These are phyloP conservation scores for Sporobolomyces pararoseus DNA, from an alignment of 768 basidiomycete species.

Conservation along the genomic window DNA sequence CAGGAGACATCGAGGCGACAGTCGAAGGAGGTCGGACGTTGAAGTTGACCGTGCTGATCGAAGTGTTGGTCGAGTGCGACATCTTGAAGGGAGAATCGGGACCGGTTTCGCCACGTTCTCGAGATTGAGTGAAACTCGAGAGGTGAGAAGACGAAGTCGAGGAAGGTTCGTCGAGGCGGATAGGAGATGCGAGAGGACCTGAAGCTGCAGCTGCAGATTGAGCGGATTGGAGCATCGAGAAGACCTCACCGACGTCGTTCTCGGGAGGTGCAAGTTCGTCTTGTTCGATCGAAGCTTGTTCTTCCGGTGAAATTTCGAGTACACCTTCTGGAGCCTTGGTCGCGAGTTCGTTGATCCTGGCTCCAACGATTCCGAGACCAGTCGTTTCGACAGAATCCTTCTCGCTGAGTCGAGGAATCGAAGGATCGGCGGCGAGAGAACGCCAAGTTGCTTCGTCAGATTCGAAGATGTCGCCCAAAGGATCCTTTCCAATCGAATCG, in stretches of 20 bases:
- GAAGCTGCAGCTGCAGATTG: neutral
- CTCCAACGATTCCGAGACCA: slow-evolving; percentile 40
- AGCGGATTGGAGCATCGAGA: slow-evolving; percentile 33
- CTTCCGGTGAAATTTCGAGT: slow-evolving; percentile 4
- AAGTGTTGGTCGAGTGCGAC: slow-evolving; percentile 21
- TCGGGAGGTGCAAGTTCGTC: slow-evolving; percentile 22
- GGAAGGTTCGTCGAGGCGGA: slow-evolving; percentile 30
- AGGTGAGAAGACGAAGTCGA: neutral
- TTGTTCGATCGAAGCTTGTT: neutral
- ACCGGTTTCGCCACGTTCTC: neutral
- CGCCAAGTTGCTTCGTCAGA: slow-evolving; percentile 43
- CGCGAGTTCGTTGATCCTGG: slow-evolving; percentile 13
- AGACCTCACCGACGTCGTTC: slow-evolving; percentile 42
- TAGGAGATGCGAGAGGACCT: slow-evolving; percentile 42
- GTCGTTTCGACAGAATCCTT: slow-evolving; percentile 27
- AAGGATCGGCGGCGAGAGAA: slow-evolving; percentile 3
- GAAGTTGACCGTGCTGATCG: slow-evolving; percentile 36
- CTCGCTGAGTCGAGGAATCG: slow-evolving; percentile 5
- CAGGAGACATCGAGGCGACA: slow-evolving; percentile 30
- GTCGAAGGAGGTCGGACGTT: slow-evolving; percentile 38
- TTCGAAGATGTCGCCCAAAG: slow-evolving; percentile 43
- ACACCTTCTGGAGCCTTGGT: neutral
- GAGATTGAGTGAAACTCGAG: neutral
- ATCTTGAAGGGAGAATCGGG: slow-evolving; percentile 13
- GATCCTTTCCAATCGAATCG: slow-evolving; percentile 10